Conservation (phyloP, 2,329 filamentous ascomycete genomes). For the Teratosphaeria pseudoeucalypti region DNA sequence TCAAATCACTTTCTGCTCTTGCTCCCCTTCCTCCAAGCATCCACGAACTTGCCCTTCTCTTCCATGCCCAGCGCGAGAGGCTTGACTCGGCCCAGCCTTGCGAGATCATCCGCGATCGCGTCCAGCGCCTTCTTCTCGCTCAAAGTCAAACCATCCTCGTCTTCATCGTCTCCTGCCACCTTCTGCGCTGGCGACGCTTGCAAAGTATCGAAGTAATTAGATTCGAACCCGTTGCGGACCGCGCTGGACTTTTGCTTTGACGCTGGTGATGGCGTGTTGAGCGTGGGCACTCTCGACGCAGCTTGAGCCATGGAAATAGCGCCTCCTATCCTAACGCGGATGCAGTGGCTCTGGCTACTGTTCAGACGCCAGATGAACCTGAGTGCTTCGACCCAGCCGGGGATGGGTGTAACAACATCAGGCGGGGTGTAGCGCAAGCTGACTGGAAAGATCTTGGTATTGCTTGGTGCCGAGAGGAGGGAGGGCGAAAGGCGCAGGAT, state of each 20-base stretch:
- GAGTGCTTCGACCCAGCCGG: conserved; percentile 50
- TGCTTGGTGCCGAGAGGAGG: conserved; percentile 55
- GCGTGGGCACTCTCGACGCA: background rate
- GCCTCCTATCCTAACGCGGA: conserved; percentile 83
- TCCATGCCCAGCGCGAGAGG: conserved; percentile 71
- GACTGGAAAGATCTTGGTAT: conserved; percentile 76
- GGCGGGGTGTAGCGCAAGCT: conserved; percentile 80
- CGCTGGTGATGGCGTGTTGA: conserved; percentile 2
- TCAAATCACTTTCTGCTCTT: conserved; percentile 1
- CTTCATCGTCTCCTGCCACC: conserved; percentile 18
- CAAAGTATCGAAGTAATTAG: conserved; percentile 38
- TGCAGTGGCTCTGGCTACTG: conserved; percentile 74
- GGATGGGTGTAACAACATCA: conserved; percentile 84
- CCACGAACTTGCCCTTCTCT: conserved; percentile 76
- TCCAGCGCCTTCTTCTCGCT: conserved; percentile 62
- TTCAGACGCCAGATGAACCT: conserved; percentile 79
- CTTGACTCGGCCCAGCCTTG: conserved; percentile 79
- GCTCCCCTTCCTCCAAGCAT: conserved; percentile 45
- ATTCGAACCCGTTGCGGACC: conserved; percentile 28
- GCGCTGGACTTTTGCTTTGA: conserved; percentile 9
- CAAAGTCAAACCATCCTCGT: conserved; percentile 6
- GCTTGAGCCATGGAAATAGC: conserved; percentile 39
- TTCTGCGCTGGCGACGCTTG: conserved; percentile 17
- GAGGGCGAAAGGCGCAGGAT: conserved; percentile 76
- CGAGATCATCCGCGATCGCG: conserved; percentile 71